Conservation (phyloP, 441 rosid genomes). For the Croton laevigatus region DNA sequence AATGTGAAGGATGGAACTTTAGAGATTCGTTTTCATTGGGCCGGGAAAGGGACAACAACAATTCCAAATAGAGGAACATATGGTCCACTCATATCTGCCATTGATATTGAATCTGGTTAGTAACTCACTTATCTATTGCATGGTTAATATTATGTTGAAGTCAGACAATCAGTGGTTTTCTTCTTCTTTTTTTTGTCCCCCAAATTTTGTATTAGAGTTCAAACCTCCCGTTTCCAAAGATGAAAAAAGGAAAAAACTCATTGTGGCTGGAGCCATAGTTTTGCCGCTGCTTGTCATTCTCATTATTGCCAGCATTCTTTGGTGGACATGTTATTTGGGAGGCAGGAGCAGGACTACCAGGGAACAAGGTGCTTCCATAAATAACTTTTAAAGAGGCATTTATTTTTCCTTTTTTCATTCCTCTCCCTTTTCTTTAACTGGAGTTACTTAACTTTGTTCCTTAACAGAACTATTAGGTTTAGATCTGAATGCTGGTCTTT, state of each 20-base stretch:
- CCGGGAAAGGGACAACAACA: slow-evolving; percentile 28
- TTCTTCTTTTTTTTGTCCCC: neutral
- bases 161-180: no score
- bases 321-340: no score
- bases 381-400: neutral
- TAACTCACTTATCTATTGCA: no score
- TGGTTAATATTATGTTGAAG: neutral
- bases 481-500: slow-evolving; percentile 35
- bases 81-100: slow-evolving; percentile 62
- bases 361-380: no score
- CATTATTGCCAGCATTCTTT: no score
- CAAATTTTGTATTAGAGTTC: no score
- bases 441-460: neutral
- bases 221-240: no score
- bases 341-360: neutral
- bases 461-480: slow-evolving; percentile 29
- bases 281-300: no score
- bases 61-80: slow-evolving; percentile 47
- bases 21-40: slow-evolving; percentile 57
- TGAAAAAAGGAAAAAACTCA: no score
- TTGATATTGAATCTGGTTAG: slow-evolving; percentile 18
- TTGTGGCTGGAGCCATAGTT: no score
- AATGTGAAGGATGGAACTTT: slow-evolving; percentile 30
- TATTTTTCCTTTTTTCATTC: no score
- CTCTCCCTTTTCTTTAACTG: no score